These are phyloP conservation scores for Ceratocystis harringtonii DNA, from an alignment of 2,329 filamentous ascomycete species.

Conservation along the genomic window DNA sequence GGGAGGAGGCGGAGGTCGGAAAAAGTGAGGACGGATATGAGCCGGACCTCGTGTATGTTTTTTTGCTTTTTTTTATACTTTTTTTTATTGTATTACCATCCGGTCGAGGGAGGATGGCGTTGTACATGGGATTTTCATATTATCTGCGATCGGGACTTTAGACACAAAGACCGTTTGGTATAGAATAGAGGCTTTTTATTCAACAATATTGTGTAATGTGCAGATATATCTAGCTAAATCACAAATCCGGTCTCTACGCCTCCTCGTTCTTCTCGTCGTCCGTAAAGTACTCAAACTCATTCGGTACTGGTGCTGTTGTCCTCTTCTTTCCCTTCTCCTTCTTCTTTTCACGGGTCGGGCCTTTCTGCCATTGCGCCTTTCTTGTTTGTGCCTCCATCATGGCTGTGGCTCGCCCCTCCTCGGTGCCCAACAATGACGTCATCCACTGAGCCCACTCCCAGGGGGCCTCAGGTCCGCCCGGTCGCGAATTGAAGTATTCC, in stretches of 20 bases:
- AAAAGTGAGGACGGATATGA: not conserved
- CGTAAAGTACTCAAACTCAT: constrained; percentile 26
- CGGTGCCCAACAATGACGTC: constrained; percentile 29
- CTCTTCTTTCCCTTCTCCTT: constrained; percentile 6
- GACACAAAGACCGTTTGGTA: not conserved
- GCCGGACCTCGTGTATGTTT: constrained; percentile 4
- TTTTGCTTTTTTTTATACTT: not conserved
- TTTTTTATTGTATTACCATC: not conserved
- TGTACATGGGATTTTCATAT: not conserved
- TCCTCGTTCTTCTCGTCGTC: constrained; percentile 19
- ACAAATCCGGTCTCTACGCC: not conserved
- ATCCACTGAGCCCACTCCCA: constrained; percentile 69
- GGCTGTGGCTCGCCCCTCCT: constrained; percentile 14
- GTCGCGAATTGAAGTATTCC: constrained; percentile 81
- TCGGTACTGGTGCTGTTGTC: constrained; percentile 19
- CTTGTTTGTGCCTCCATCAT: constrained; percentile 21
- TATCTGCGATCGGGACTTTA: not conserved
- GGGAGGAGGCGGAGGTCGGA: not conserved
- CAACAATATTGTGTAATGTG: not conserved
- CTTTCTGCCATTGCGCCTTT: constrained; percentile 7
- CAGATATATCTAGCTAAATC: not conserved
- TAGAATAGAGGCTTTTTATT: not conserved
- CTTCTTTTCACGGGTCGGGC: not conserved
- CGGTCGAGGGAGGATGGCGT: not conserved
- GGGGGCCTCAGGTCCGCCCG: constrained; percentile 45